These are phyloP conservation scores for Eucalyptus dawsonii DNA, from an alignment of 345 rosid genomes.

Conservation along the genomic window DNA sequence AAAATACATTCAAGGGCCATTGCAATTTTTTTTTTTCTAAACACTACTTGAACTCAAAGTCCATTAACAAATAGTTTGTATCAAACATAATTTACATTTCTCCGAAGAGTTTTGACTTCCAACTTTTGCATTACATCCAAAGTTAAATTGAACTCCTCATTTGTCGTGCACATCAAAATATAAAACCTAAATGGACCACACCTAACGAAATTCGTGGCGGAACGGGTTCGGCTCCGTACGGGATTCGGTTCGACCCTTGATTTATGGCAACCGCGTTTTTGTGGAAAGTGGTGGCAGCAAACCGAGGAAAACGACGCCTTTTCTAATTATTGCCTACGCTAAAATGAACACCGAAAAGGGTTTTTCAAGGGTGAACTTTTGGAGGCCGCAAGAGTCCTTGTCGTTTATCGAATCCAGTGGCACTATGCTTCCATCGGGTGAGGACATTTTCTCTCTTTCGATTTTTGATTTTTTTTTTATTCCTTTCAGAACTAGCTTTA, in stretches of 20 bases:
- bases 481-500: background rate
- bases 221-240: no score
- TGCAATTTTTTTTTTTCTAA: no score
- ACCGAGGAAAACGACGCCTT: background rate
- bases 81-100: no score
- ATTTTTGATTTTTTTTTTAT: background rate
- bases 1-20: no score
- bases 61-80: no score
- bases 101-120: fast-evolving
- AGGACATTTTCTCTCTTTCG: background rate
- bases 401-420: background rate
- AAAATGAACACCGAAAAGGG: background rate
- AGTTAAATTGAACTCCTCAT: no score
- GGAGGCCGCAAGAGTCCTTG: background rate
- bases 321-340: background rate
- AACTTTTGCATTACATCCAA: no score
- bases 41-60: no score
- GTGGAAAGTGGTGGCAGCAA: background rate
- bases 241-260: background rate
- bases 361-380: background rate
- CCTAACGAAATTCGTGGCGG: no score
- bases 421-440: background rate
- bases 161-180: no score
- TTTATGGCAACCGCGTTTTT: background rate
- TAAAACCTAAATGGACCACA: no score